These are phyloP conservation scores for Lophium mytilinum DNA, from an alignment of 495 filamentous ascomycete species.

Conservation along the genomic window DNA sequence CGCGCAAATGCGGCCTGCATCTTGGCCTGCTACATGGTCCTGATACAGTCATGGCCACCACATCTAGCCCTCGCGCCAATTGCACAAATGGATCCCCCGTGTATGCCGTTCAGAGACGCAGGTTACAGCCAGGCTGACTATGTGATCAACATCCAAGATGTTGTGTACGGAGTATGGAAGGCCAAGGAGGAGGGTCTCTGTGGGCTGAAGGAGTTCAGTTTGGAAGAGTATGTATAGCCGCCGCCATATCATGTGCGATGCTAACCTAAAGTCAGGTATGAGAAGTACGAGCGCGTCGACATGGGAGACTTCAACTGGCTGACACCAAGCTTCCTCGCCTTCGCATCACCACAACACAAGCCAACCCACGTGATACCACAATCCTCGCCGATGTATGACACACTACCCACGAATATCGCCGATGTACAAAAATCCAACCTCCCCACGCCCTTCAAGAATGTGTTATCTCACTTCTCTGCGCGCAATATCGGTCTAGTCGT, in stretches of 20 bases:
- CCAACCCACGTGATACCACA: slow-evolving; percentile 61
- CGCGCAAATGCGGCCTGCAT: slow-evolving; percentile 95
- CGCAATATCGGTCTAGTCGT: slow-evolving; percentile 89
- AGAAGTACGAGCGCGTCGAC: slow-evolving; percentile 89
- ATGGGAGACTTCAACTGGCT: slow-evolving; percentile 99
- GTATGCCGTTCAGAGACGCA: slow-evolving; percentile 98
- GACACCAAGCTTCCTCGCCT: slow-evolving; percentile 87
- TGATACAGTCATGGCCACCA: slow-evolving; percentile 96
- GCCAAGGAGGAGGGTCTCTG: slow-evolving; percentile 91
- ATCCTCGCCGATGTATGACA: slow-evolving; percentile 61
- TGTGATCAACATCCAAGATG: slow-evolving; percentile 85
- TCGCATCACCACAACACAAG: slow-evolving; percentile 84
- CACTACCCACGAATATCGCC: slow-evolving; percentile 58
- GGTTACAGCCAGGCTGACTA: slow-evolving; percentile 99
- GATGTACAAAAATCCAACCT: slow-evolving; percentile 57
- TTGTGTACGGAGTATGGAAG: slow-evolving; percentile 97
- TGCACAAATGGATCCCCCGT: slow-evolving; percentile 86
- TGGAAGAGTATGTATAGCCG: slow-evolving; percentile 67
- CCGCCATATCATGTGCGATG: too few relatives aligned
- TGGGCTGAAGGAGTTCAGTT: slow-evolving; percentile 76
- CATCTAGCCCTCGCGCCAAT: slow-evolving; percentile 95
- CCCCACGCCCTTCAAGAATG: slow-evolving; percentile 85
- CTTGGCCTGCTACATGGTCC: slow-evolving; percentile 94
- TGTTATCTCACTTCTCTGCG: slow-evolving; percentile 76
- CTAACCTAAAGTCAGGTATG: slow-evolving; percentile 51